Conservation (phyloP, 805 yeast genomes). For the Candida nanaspora region DNA sequence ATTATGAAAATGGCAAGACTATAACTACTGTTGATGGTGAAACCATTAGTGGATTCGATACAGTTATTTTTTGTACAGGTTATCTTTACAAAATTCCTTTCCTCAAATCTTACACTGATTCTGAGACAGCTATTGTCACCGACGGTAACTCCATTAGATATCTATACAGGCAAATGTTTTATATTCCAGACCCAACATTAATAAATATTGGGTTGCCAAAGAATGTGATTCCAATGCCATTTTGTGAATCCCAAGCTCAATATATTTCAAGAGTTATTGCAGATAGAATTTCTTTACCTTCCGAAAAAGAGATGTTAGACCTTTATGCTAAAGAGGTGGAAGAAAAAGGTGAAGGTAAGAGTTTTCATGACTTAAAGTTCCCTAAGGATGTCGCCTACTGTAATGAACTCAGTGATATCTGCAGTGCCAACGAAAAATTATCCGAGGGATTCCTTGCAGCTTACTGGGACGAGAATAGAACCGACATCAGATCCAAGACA, state of each 20-base stretch:
- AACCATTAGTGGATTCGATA: conserved; percentile 40
- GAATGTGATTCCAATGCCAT: conserved; percentile 43
- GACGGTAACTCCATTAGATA: conserved; percentile 32
- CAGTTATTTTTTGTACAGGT: conserved; percentile 67
- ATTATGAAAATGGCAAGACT: conserved; percentile 19
- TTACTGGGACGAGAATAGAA: conserved; percentile 21
- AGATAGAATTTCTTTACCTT: conserved; percentile 36
- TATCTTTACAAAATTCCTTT: conserved; percentile 63
- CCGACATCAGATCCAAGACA: conserved; percentile 17
- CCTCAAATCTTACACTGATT: conserved; percentile 29
- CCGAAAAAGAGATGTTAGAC: conserved; percentile 26
- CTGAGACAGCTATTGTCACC: conserved; percentile 18
- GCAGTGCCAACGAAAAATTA: conserved; percentile 25
- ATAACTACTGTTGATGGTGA: conserved; percentile 45
- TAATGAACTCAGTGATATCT: conserved; percentile 33
- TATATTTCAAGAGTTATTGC: conserved; percentile 33
- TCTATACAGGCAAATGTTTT: conserved; percentile 39
- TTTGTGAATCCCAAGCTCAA: conserved; percentile 41
- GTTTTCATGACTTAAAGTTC: conserved; percentile 44
- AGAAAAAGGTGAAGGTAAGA: conserved; percentile 37
- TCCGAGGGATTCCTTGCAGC: conserved; percentile 25
- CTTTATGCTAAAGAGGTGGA: conserved; percentile 27
- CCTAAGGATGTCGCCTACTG: conserved; percentile 59
- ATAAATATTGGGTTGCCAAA: conserved; percentile 35
- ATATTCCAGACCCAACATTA: conserved; percentile 38